Base-by-base conservation (phyloP, 208 protist genomes). In the Endotrypanum monterogeii region DNA sequence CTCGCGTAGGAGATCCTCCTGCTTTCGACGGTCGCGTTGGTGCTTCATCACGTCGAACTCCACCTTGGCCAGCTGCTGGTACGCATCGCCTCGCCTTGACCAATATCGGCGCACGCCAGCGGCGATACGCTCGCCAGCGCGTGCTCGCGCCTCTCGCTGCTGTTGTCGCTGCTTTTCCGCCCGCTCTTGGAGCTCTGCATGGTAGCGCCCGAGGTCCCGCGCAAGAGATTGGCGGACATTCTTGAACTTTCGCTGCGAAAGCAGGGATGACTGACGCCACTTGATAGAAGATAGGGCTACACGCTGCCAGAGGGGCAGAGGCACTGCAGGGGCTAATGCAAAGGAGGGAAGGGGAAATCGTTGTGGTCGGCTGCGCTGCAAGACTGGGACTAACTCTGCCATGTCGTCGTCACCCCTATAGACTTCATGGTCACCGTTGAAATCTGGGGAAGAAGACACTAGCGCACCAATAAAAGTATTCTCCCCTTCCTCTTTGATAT, bases 41-140 rank as follows among this genome's bases (percentile, higher is more conserved):
- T 81, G 86, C 79, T 94, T 94, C 56, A 91, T 67, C 3, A 86
- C 83, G 25, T 94, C 89, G 67, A 94, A 94, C 77, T 94, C 89
- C 1, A 89, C 85, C 37, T 79, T 80, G 48, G 89, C 44, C 44
- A 96, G 56, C 68, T 90, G 85, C 79, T 91, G 83, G 76, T 84
- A 94, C 0, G 73, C 71, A 44, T 94, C 89, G 14, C 84, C 88
- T 18, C 84, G 80, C 11, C 86, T 78, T 6, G 62, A 18, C 89
- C 92, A 96, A 51, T 79, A 85, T 63, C 82, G 79, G 39, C 74
- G 73, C 14, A 85, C 73, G 0, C 76, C 78, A 1, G 41, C 62
- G 48, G 73, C 80, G 16, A 94, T 70, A 28, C 79, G 77, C 48
- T 76, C 77, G 6, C 92, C 89, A 32, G 87, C 73, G 0, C 83